phyloP scores from a whole-genome alignment of 371 early-diverging fungal species.

The Mortierella sp. region DNA sequence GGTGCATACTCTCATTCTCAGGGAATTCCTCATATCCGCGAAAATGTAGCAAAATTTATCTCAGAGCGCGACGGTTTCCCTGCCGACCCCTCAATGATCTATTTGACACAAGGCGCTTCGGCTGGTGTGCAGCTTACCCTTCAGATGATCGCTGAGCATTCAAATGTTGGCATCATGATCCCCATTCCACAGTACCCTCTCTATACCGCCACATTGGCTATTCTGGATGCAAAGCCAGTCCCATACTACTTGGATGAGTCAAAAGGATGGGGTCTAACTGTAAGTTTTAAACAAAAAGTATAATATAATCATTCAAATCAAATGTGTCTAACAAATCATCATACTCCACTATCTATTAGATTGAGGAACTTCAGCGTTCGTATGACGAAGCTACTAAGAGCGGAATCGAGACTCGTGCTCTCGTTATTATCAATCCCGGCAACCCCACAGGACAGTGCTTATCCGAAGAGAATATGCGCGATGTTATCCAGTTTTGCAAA shows the following conservation, averaged over 20 bases:
- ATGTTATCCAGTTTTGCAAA: slow-evolving; percentile 91
- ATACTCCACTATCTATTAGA: slow-evolving; percentile 18
- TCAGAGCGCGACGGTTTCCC: slow-evolving; percentile 89
- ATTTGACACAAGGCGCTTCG: slow-evolving; percentile 91
- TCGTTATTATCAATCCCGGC: slow-evolving; percentile 98
- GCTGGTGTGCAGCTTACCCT: slow-evolving; percentile 92
- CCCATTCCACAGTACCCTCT: slow-evolving; percentile 99
- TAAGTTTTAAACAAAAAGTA: slow-evolving; percentile 14
- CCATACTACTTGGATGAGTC: slow-evolving; percentile 93
- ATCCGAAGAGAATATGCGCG: slow-evolving; percentile 82
- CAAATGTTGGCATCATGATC: slow-evolving; percentile 93
- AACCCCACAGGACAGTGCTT: slow-evolving; percentile 98
- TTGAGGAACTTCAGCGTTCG: slow-evolving; percentile 70
- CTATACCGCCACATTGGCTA: slow-evolving; percentile 94
- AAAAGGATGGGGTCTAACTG: slow-evolving; percentile 85
- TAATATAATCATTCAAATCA: background rate
- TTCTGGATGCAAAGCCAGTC: slow-evolving; percentile 86
- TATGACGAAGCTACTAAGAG: slow-evolving; percentile 75
- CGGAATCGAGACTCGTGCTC: slow-evolving; percentile 90
- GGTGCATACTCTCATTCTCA: slow-evolving; percentile 97
- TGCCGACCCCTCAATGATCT: slow-evolving; percentile 86
- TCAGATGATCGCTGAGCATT: slow-evolving; percentile 82
- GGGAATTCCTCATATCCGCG: slow-evolving; percentile 86
- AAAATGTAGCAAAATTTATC: slow-evolving; percentile 88
- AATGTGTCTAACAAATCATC: background rate